Evolutionary conservation across 2,329 filamentous ascomycete species (phyloP).

Genomic region (Didymella arachidicola): DNA sequence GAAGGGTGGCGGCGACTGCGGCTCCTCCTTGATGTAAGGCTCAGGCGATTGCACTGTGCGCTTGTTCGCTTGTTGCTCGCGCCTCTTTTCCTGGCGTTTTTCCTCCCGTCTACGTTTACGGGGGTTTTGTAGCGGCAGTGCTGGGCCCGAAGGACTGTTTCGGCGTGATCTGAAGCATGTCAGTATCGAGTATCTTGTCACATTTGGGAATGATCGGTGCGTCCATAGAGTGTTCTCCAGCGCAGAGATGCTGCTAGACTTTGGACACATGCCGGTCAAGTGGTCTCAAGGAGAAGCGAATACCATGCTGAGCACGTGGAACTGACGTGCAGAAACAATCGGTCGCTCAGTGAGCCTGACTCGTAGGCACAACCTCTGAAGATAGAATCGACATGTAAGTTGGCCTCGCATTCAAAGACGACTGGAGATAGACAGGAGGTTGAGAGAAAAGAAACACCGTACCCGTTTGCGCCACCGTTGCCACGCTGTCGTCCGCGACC

Average conservation of each 20-base stretch:
- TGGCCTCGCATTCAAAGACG: neutral
- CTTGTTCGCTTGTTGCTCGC: constrained; percentile 49
- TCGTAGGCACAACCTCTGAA: neutral
- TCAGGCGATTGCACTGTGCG: constrained; percentile 50
- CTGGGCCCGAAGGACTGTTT: constrained; percentile 55
- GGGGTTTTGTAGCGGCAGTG: constrained; percentile 55
- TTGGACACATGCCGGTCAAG: neutral
- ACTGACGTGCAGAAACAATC: neutral
- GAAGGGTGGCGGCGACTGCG: constrained; percentile 67
- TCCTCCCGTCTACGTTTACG: constrained; percentile 62
- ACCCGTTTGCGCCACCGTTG: constrained; percentile 41
- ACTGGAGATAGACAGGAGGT: constrained; percentile 25
- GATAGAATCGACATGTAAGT: neutral
- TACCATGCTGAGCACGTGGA: neutral
- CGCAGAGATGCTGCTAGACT: neutral
- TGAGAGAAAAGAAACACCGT: constrained; percentile 29
- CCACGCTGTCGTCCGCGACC: constrained; percentile 37
- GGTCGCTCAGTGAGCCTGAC: neutral
- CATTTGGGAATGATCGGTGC: neutral
- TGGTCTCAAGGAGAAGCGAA: neutral
- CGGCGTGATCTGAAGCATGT: constrained; percentile 40
- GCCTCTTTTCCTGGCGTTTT: constrained; percentile 47
- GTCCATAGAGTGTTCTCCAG: neutral
- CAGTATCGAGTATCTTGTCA: neutral
- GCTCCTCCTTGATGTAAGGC: constrained; percentile 68